Evolutionary conservation across 805 yeast genomes (phyloP).

Genomic region (Hermanozyma aechmeae): DNA sequence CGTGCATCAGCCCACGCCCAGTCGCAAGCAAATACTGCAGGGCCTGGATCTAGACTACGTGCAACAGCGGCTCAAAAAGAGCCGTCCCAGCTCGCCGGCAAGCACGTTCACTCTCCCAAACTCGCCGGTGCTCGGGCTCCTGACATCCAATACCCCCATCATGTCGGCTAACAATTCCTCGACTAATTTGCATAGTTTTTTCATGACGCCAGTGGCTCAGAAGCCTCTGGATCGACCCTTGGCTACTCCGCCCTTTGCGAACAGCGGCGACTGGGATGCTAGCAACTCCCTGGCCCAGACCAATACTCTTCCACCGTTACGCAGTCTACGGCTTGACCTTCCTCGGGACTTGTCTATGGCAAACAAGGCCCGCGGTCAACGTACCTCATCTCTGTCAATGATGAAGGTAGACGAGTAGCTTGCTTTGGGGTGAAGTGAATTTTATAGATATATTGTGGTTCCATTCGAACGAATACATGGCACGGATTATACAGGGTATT

Average conservation of each 20-base stretch:
- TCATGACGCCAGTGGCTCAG: slow-evolving; percentile 19
- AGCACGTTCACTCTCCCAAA: slow-evolving; percentile 31
- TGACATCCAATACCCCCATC: slow-evolving; percentile 30
- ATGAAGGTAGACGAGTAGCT: too few relatives aligned
- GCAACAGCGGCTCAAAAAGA: slow-evolving; percentile 34
- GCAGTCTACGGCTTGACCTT: slow-evolving; percentile 41
- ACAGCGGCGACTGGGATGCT: not conserved
- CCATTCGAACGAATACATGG: too few relatives aligned
- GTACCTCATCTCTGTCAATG: too few relatives aligned
- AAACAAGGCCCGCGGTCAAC: too few relatives aligned
- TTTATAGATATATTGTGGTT: too few relatives aligned
- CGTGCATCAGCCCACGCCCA: slow-evolving; percentile 10
- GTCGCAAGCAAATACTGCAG: slow-evolving; percentile 17
- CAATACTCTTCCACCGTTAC: slow-evolving; percentile 37
- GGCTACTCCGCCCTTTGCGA: not conserved
- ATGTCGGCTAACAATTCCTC: slow-evolving; percentile 32
- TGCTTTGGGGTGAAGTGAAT: too few relatives aligned
- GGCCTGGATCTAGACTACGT: slow-evolving; percentile 41
- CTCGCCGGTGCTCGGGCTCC: slow-evolving; percentile 33
- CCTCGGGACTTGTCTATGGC: too few relatives aligned
- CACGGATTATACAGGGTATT: too few relatives aligned
- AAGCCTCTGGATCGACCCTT: not conserved
- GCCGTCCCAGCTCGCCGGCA: slow-evolving; percentile 45
- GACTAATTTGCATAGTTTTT: slow-evolving; percentile 27
- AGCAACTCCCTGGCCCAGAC: too few relatives aligned